These are phyloP conservation scores for Stramenopiles sp. DNA, from an alignment of 352 stramenopile species.

Conservation along the genomic window DNA sequence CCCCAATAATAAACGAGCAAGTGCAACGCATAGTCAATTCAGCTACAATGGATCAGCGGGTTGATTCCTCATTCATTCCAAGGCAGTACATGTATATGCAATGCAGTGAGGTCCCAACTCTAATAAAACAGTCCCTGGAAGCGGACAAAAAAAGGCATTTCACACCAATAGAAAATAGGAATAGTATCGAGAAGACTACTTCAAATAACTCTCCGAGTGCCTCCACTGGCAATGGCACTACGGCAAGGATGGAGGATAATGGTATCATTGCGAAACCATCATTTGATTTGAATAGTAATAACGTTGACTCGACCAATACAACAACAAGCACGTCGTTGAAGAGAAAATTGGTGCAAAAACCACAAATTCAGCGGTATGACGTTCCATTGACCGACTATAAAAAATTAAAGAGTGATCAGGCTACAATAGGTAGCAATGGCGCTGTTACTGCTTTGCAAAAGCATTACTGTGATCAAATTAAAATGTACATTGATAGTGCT, in stretches of 20 bases:
- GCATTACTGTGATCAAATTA: no score
- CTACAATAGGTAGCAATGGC: background rate
- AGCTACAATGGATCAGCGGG: background rate
- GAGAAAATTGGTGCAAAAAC: background rate
- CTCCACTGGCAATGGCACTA: background rate
- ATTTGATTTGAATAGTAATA: no score
- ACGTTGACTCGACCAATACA: no score
- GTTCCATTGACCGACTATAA: background rate
- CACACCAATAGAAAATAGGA: background rate
- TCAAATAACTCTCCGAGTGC: background rate
- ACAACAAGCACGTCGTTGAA: background rate
- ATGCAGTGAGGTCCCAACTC: background rate
- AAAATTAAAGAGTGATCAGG: background rate
- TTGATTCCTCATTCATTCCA: background rate
- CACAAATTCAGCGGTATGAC: background rate
- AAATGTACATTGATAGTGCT: no score
- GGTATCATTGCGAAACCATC: background rate
- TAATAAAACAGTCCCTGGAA: background rate
- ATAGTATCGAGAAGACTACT: background rate
- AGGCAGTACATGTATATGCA: background rate
- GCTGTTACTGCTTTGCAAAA: background rate
- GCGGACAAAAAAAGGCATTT: background rate
- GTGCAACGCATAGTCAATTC: background rate
- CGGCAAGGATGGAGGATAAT: background rate
- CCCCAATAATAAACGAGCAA: background rate